Percentiles rank a stretch among this genome's conserved stretches.
Evolutionary conservation across 164 flowering plant genomes (phyloP).

Genomic region (Litsea cubeba): DNA sequence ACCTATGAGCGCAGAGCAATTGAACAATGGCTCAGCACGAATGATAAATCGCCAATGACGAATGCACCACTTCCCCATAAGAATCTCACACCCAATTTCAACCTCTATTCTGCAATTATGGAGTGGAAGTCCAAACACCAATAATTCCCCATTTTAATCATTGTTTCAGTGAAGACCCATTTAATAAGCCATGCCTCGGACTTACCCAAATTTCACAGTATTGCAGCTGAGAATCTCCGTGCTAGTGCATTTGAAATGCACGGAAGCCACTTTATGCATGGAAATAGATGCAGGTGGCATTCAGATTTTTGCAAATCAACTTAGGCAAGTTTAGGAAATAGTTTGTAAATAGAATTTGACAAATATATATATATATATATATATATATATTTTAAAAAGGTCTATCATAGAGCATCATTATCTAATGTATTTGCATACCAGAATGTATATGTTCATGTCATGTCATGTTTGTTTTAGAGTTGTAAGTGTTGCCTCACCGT

Average conservation of each 20-base stretch:
- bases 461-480: not conserved
- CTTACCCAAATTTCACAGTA: not conserved
- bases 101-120: constrained; percentile 65
- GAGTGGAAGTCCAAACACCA: constrained; percentile 60
- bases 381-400: not conserved
- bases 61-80: constrained; percentile 51
- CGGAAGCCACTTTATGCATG: not conserved
- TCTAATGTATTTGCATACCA: not conserved
- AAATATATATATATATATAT: no score
- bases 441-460: constrained; percentile 1
- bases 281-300: not conserved
- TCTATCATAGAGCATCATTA: not conserved
- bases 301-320: not conserved
- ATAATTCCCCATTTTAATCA: not conserved
- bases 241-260: not conserved
- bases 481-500: not conserved
- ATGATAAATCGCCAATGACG: constrained; percentile 68
- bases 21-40: constrained; percentile 56
- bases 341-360: no score
- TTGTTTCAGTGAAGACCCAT: not conserved
- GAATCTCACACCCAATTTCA: constrained; percentile 54
- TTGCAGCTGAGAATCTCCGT: not conserved
- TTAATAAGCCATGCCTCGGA: not conserved
- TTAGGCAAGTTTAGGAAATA: not conserved
- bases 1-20: constrained; percentile 78